phyloP scores from a whole-genome alignment of 768 basidiomycete species.

The Pilatotrama ljubarskyi region DNA sequence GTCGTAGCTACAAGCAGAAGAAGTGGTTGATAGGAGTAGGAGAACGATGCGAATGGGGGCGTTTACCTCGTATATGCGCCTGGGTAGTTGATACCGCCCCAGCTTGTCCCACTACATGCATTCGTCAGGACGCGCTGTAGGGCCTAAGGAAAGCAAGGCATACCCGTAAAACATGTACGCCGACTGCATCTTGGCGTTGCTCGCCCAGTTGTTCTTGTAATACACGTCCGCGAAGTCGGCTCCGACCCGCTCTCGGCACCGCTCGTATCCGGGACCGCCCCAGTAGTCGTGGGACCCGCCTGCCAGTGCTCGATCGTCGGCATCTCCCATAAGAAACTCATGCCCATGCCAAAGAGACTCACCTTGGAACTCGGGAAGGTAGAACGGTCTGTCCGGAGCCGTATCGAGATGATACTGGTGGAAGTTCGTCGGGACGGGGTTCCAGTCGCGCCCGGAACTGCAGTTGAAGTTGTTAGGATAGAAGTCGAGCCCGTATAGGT shows the following conservation, averaged over 20 bases:
- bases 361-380: constrained; percentile 55
- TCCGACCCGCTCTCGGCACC: constrained; percentile 67
- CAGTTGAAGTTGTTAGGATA: constrained; percentile 85
- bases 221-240: constrained; percentile 78
- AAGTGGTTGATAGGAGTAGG: background rate
- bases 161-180: constrained; percentile 87
- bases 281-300: constrained; percentile 81
- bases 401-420: constrained; percentile 56
- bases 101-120: constrained; percentile 69
- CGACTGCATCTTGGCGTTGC: constrained; percentile 78
- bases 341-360: constrained; percentile 28
- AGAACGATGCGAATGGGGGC: background rate
- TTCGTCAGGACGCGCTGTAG: background rate
- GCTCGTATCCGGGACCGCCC: constrained; percentile 74
- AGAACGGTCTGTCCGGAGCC: constrained; percentile 58
- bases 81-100: constrained; percentile 78
- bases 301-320: constrained; percentile 14
- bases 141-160: background rate
- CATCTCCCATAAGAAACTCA: constrained; percentile 47
- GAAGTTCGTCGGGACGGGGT: constrained; percentile 60
- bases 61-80: constrained; percentile 76
- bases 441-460: constrained; percentile 68
- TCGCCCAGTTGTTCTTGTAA: constrained; percentile 75
- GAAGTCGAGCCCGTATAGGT: constrained; percentile 46
- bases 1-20: constrained; percentile 59